Evolutionary conservation across 139 green algal species (phyloP).

Genomic region (Deuterostichococcus epilithicus): DNA sequence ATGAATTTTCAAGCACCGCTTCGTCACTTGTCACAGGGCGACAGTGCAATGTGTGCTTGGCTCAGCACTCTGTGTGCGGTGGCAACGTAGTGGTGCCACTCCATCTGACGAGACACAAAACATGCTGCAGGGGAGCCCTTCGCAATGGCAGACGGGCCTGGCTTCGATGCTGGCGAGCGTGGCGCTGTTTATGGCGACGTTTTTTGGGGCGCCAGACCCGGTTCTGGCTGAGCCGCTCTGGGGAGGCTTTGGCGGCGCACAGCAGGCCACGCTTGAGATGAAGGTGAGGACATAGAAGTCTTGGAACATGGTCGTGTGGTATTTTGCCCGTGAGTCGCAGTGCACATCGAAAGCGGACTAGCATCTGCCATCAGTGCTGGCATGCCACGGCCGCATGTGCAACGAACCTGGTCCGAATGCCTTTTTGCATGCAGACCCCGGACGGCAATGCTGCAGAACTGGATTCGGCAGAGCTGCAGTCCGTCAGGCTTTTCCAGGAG

Average conservation of each 20-base stretch:
- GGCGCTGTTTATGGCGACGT: background rate
- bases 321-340: background rate
- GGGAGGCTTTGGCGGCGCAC: background rate
- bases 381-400: background rate
- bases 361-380: background rate
- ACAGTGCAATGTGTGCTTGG: too few species aligned
- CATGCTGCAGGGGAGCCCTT: too few species aligned
- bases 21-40: too few species aligned
- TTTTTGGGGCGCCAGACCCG: background rate
- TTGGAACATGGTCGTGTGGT: background rate
- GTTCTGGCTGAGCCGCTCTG: background rate
- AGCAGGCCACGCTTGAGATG: slow-evolving; percentile 25
- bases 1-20: too few species aligned
- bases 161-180: background rate
- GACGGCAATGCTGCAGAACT: slow-evolving; percentile 25
- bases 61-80: too few species aligned
- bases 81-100: too few species aligned
- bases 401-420: background rate
- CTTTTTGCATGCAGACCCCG: slow-evolving; percentile 9
- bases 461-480: slow-evolving; percentile 36
- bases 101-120: too few species aligned
- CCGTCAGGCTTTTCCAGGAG: slow-evolving; percentile 44
- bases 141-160: background rate
- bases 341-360: background rate
- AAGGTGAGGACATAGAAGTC: slow-evolving; percentile 8